These are phyloP conservation scores for Malassezia dermatis DNA, from an alignment of 1,284 basidiomycete genomes.

Conservation along the genomic window DNA sequence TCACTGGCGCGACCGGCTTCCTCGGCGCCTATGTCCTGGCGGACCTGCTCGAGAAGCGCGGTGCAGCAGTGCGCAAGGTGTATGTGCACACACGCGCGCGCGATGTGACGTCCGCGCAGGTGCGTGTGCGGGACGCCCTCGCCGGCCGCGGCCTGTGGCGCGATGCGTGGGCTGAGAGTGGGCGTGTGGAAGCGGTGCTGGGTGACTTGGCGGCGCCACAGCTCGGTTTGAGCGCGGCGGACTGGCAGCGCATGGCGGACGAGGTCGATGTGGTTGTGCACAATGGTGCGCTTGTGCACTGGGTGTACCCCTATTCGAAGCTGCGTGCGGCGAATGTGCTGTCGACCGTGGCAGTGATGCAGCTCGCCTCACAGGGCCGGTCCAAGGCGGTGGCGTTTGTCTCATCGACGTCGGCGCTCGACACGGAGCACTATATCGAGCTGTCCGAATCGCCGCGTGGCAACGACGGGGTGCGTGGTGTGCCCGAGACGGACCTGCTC, in stretches of 20 bases:
- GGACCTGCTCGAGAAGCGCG: conserved; percentile 61
- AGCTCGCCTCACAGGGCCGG: conserved; percentile 59
- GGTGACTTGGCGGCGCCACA: conserved; percentile 70
- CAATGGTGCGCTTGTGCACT: conserved; percentile 95
- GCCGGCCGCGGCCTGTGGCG: conserved; percentile 82
- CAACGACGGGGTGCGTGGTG: conserved; percentile 51
- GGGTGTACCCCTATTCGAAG: conserved; percentile 96
- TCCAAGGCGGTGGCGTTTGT: conserved; percentile 81
- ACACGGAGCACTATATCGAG: conserved; percentile 77
- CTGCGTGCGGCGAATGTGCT: conserved; percentile 83
- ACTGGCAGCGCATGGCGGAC: conserved; percentile 61
- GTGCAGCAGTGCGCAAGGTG: conserved; percentile 66
- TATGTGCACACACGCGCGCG: conserved; percentile 78
- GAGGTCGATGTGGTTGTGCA: conserved; percentile 81
- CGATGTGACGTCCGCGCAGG: conserved; percentile 58
- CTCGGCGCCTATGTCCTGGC: conserved; percentile 83
- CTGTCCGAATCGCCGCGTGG: conserved; percentile 58
- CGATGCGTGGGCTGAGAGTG: conserved; percentile 66
- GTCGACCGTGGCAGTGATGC: conserved; percentile 71
- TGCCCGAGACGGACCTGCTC: conserved; percentile 82
- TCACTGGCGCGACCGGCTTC: conserved; percentile 95
- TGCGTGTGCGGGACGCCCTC: conserved; percentile 66
- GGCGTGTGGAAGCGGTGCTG: conserved; percentile 68
- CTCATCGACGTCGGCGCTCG: conserved; percentile 85
- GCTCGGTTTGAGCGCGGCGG: conserved; percentile 62